A percentile compares a stretch with the other conserved stretches of the same genome.
phyloP scores from a whole-genome alignment of 164 flowering plant genomes.

The Chimonanthus salicifolius region DNA sequence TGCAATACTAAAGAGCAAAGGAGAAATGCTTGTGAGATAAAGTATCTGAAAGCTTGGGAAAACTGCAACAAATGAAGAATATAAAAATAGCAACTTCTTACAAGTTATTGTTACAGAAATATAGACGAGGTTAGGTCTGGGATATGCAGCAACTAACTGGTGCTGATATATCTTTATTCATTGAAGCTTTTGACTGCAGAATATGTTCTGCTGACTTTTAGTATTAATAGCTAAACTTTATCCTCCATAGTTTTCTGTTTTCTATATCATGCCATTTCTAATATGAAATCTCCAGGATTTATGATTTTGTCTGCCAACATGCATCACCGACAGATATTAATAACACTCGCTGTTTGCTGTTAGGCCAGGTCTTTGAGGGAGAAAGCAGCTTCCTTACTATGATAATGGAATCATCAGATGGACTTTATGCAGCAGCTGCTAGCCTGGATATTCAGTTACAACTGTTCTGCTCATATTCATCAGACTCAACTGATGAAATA shows the following conservation, averaged over 20 bases:
- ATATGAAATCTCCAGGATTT: not conserved
- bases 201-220: no score
- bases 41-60: not conserved
- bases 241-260: not conserved
- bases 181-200: no score
- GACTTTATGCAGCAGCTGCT: constrained; percentile 87
- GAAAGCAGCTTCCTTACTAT: constrained; percentile 52
- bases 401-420: constrained; percentile 89
- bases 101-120: not conserved
- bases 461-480: constrained; percentile 66
- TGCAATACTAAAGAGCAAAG: no score
- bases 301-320: not conserved
- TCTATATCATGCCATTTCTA: not conserved
- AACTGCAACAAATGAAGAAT: not conserved
- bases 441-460: constrained; percentile 77
- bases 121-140: not conserved
- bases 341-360: not conserved
- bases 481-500: constrained; percentile 77
- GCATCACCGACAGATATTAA: not conserved
- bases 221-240: no score
- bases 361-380: constrained; percentile 82
- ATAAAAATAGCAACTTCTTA: not conserved
- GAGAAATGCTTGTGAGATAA: not conserved
- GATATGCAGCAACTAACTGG: not conserved
- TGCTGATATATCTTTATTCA: no score